Conservation (phyloP, 441 rosid genomes). For the Melastoma candidum region DNA sequence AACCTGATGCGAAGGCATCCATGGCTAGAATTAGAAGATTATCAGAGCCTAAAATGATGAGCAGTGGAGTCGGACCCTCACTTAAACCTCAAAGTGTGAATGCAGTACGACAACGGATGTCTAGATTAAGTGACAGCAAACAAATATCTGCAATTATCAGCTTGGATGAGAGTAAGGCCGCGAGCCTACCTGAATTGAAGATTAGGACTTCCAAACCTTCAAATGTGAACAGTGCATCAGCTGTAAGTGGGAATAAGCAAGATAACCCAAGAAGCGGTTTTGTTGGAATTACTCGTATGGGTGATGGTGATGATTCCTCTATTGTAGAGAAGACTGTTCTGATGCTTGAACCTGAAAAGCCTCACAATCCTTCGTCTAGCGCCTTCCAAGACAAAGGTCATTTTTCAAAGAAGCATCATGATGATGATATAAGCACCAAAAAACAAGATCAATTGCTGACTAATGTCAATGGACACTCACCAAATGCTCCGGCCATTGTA, state of each 20-base stretch:
- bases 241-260: constrained; percentile 4
- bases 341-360: constrained; percentile 59
- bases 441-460: constrained; percentile 26
- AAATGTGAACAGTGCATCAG: constrained; percentile 27
- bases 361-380: constrained; percentile 23
- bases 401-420: constrained; percentile 20
- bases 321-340: constrained; percentile 76
- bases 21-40: constrained; percentile 71
- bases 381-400: constrained; percentile 27
- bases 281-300: constrained; percentile 27
- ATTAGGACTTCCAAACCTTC: constrained; percentile 39
- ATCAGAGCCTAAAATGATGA: constrained; percentile 70
- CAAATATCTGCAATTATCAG: constrained; percentile 79
- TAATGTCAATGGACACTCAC: constrained; percentile 28
- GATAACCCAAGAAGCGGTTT: constrained; percentile 17
- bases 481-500: constrained; percentile 21
- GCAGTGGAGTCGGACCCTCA: constrained; percentile 29
- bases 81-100: constrained; percentile 39
- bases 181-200: constrained; percentile 86
- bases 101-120: constrained; percentile 32
- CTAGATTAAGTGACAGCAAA: constrained; percentile 52
- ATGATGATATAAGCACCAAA: constrained; percentile 15
- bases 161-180: constrained; percentile 76
- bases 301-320: constrained; percentile 49
- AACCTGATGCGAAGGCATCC: constrained; percentile 50